Evolutionary conservation across 495 filamentous ascomycete genomes (phyloP).

Genomic region (Neurospora sp.): DNA sequence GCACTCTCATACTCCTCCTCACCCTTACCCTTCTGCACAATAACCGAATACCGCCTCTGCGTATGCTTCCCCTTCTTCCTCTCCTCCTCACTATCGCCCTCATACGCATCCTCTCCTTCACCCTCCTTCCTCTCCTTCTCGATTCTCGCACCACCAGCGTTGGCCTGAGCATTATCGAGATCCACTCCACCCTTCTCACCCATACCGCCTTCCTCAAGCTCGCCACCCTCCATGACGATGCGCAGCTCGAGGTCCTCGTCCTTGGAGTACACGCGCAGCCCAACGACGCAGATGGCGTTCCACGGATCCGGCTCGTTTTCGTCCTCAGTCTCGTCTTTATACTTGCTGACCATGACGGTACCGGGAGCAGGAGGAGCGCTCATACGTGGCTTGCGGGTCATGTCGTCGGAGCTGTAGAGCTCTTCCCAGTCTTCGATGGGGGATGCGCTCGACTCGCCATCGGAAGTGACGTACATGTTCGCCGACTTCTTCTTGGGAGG

Average conservation of each 20-base stretch:
- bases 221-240: conserved; percentile 39
- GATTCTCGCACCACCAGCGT: conserved; percentile 33
- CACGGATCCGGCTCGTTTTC: conserved; percentile 38
- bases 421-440: conserved; percentile 41
- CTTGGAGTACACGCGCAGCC: conserved; percentile 40
- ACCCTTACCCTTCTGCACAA: conserved; percentile 26
- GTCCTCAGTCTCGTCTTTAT: conserved; percentile 32
- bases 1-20: conserved; percentile 29
- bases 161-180: conserved; percentile 40
- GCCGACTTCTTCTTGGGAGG: conserved; percentile 8
- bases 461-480: conserved; percentile 26
- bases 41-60: conserved; percentile 17
- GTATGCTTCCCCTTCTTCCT: conserved; percentile 14
- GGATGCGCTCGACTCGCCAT: conserved; percentile 38
- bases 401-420: conserved; percentile 41
- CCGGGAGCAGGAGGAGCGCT: conserved; percentile 19
- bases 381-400: conserved; percentile 37
- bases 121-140: conserved; percentile 16
- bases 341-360: conserved; percentile 25
- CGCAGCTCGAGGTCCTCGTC: conserved; percentile 36
- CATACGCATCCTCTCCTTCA: conserved; percentile 22
- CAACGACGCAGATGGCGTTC: conserved; percentile 41
- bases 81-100: conserved; percentile 24
- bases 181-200: conserved; percentile 39
- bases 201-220: conserved; percentile 39